These are phyloP conservation scores for Cercospora citrullina DNA, from an alignment of 2,329 filamentous ascomycete species.

Conservation along the genomic window DNA sequence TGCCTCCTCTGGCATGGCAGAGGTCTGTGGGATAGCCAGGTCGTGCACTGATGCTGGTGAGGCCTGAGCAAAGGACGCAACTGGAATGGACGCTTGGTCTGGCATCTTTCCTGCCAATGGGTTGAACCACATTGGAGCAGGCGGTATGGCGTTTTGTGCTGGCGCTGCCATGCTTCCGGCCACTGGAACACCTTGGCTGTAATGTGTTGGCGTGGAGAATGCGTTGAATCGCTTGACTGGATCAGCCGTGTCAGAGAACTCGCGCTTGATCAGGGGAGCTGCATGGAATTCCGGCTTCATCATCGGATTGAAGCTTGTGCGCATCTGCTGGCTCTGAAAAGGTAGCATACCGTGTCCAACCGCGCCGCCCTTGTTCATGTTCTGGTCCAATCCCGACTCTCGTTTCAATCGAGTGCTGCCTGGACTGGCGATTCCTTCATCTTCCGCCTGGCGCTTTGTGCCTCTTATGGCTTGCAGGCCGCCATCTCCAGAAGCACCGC, in stretches of 20 bases:
- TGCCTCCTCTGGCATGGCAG: background rate
- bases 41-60: background rate
- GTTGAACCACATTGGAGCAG: background rate
- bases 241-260: background rate
- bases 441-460: constrained; percentile 2
- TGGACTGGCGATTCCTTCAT: background rate
- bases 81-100: background rate
- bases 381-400: background rate
- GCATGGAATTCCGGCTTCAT: background rate
- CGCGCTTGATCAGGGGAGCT: background rate
- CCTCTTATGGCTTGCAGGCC: background rate
- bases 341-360: background rate
- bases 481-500: background rate
- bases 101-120: background rate
- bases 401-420: background rate
- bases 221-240: background rate
- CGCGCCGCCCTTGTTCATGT: background rate
- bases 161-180: background rate
- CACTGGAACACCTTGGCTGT: background rate
- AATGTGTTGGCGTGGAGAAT: background rate
- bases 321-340: background rate
- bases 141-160: background rate
- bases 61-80: background rate
- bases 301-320: background rate
- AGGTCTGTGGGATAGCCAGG: background rate